Evolutionary conservation across 805 yeast species (phyloP).

Genomic region (Teunomyces cretensis): DNA sequence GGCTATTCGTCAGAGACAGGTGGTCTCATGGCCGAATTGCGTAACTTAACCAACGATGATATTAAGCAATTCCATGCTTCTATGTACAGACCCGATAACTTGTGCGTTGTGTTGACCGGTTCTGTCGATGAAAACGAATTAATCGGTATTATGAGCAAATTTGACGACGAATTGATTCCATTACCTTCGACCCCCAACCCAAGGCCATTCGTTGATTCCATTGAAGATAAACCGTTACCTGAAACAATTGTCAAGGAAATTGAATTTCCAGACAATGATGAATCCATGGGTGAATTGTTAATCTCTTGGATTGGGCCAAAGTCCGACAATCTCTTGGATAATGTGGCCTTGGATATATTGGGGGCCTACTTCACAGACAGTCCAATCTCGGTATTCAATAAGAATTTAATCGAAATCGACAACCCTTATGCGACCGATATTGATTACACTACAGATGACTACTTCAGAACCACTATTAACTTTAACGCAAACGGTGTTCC

Average conservation of each 20-base stretch:
- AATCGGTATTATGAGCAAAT: constrained; percentile 53
- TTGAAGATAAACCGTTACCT: constrained; percentile 38
- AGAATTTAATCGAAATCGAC: constrained; percentile 72
- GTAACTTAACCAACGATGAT: constrained; percentile 68
- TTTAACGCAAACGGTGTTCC: constrained; percentile 74
- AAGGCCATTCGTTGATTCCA: constrained; percentile 82
- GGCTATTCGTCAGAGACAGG: constrained; percentile 96
- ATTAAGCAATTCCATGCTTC: constrained; percentile 73
- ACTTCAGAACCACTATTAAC: constrained; percentile 56
- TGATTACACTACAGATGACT: constrained; percentile 73
- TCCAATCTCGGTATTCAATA: constrained; percentile 72
- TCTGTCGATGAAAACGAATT: constrained; percentile 76
- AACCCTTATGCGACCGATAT: constrained; percentile 78
- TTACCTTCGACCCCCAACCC: constrained; percentile 34
- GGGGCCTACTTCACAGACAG: constrained; percentile 74
- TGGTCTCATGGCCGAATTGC: constrained; percentile 75
- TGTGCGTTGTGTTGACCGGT: constrained; percentile 84
- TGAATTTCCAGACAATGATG: constrained; percentile 88
- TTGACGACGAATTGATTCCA: constrained; percentile 57
- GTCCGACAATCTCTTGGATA: constrained; percentile 47
- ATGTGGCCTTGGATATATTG: constrained; percentile 70
- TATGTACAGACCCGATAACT: constrained; percentile 78
- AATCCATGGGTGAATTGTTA: constrained; percentile 71
- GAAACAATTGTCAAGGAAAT: constrained; percentile 48
- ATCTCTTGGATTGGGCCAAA: constrained; percentile 84